These are phyloP conservation scores for Cyclotella cryptica DNA, from an alignment of 108 stramenopile species.

Conservation along the genomic window DNA sequence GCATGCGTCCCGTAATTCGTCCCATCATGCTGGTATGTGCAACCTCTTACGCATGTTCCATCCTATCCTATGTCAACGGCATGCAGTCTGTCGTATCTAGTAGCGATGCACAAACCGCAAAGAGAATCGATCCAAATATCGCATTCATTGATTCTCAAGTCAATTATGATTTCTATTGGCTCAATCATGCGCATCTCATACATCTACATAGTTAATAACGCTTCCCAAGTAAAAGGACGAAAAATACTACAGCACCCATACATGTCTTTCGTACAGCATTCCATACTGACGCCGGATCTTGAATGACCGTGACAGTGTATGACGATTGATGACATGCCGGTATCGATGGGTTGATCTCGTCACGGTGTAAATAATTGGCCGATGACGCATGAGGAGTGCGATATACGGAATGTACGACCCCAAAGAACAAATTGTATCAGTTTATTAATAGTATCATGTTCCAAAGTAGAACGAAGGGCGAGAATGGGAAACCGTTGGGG, in stretches of 20 bases:
- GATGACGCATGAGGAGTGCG: constrained; percentile 30
- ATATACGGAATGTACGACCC: constrained; percentile 26
- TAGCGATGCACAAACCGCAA: no score
- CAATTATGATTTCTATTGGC: not conserved
- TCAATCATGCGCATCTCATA: constrained; percentile 20
- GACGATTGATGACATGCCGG: constrained; percentile 18
- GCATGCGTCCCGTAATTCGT: no score
- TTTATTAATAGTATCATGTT: constrained; percentile 9
- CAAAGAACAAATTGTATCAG: constrained; percentile 23
- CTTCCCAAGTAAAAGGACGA: constrained; percentile 25
- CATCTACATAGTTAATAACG: constrained; percentile 22
- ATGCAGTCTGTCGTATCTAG: no score
- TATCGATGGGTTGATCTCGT: constrained; percentile 25
- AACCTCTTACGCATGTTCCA: no score
- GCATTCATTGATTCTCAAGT: no score
- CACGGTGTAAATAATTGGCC: not conserved
- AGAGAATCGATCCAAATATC: no score
- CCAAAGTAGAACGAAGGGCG: constrained; percentile 12
- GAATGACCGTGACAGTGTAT: constrained; percentile 33
- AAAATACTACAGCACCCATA: constrained; percentile 9
- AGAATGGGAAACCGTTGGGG: constrained; percentile 3
- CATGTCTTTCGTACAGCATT: constrained; percentile 32
- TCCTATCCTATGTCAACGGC: no score
- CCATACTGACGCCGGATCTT: constrained; percentile 15
- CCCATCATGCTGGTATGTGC: no score